These are phyloP conservation scores for Aspergillus sclerotiicarbonarius DNA, from an alignment of 495 filamentous ascomycete genomes.

Conservation along the genomic window DNA sequence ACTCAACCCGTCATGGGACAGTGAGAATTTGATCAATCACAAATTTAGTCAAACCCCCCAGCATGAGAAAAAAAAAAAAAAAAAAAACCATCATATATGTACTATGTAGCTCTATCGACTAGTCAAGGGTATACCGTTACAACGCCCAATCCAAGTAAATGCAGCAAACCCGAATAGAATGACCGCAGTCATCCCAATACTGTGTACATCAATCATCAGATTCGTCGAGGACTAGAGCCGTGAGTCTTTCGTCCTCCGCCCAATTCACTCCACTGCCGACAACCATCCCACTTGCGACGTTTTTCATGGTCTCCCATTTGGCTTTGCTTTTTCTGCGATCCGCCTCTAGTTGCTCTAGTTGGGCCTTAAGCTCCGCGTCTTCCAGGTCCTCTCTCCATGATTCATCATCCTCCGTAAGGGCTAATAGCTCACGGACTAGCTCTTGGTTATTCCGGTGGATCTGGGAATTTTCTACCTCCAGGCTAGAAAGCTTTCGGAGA, in stretches of 20 bases:
- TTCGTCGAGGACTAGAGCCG: constrained; percentile 72
- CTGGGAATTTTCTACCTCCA: constrained; percentile 55
- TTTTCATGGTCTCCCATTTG: constrained; percentile 72
- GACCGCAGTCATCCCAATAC: neutral
- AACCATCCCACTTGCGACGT: constrained; percentile 67
- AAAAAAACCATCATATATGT: neutral
- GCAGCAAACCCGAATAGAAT: constrained; percentile 2
- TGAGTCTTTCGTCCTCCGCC: constrained; percentile 66
- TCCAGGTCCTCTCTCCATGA: constrained; percentile 49
- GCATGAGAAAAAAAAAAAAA: too few species aligned
- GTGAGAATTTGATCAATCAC: neutral
- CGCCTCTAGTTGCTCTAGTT: constrained; percentile 55
- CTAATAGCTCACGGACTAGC: constrained; percentile 58
- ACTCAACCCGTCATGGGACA: neutral
- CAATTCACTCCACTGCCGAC: constrained; percentile 85
- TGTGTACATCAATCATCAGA: constrained; percentile 50
- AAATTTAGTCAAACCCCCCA: neutral
- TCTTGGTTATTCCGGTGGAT: constrained; percentile 58
- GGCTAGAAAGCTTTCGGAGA: constrained; percentile 45
- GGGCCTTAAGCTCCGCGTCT: constrained; percentile 47
- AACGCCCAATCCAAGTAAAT: constrained; percentile 19
- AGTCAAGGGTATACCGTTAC: constrained; percentile 13
- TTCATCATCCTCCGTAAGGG: constrained; percentile 56
- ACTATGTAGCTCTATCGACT: neutral
- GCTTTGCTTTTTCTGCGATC: constrained; percentile 57